Base-by-base conservation (phyloP, 2,329 filamentous ascomycete species). In the Oidium heveae region DNA sequence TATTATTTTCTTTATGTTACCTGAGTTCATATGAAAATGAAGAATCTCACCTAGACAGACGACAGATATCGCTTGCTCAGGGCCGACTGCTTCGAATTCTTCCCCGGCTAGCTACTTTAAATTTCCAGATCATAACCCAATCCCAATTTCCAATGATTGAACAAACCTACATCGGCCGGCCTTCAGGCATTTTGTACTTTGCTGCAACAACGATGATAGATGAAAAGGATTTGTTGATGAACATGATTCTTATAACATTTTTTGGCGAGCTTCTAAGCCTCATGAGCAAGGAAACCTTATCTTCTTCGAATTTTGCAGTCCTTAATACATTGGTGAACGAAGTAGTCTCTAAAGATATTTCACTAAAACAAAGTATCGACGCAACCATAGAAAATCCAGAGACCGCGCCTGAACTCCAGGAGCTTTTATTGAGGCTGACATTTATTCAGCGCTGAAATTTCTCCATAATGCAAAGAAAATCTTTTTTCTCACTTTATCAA, bases 1-100 rank as follows among this genome's bases (percentile, higher is more conserved):
- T 72, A n/a, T 64, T 79, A 20, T 66, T 72, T 56, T 65, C 65
- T 43, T 65, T 71, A 9, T 66, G 64, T 44, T 63, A 63, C 44
- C 59, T 56, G 18, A 57, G 59, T 12, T 63, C 59, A 2, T 49
- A 53, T 3, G 62, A 59, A 10, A 54, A 46, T 4, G 58, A 50
- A 8, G 57, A 58, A 9, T 58, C 57, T 20, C 57, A 61, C 32
- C 55, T 66, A 12, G 61, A 64, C 39, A 60, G 62, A 39, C 59
- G 62, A 54, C 65, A 66, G 37, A 66, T 61, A 53, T 64, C 65
- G 16, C 55, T 66, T 12, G 65, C 65, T 18, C 65, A 66, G 57
- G 64, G 58, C 39, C 59, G 65, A 54, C 44, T 66, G 10, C 54
- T 66, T 34, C 56, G 63, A 50, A n/a, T 66, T 37, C 58, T 66